Conservation (phyloP, 176 grass and related monocot genomes). For the Carex parvula region DNA sequence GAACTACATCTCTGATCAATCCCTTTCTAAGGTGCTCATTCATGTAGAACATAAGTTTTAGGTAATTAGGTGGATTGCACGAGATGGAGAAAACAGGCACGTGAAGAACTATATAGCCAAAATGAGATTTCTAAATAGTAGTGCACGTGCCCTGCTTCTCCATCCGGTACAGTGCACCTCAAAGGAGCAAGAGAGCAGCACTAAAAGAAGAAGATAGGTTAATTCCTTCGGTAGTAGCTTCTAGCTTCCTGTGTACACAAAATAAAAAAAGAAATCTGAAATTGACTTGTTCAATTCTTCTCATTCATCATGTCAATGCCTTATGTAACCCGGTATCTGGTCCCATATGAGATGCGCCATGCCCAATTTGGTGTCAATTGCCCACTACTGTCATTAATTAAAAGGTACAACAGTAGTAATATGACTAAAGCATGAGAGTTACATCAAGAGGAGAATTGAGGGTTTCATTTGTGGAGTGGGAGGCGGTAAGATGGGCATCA, state of each 20-base stretch:
- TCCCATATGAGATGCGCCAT: not conserved
- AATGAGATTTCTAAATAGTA: slow-evolving; percentile 11
- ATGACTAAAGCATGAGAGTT: not conserved
- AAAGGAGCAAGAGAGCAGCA: not conserved
- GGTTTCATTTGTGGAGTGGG: not conserved
- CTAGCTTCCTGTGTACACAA: not conserved
- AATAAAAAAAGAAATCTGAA: not conserved
- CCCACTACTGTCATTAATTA: not conserved
- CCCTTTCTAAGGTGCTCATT: not conserved
- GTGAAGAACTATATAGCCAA: slow-evolving; percentile 27
- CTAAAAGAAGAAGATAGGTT: not conserved
- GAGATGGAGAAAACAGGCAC: slow-evolving; percentile 36
- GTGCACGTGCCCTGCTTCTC: slow-evolving; percentile 51
- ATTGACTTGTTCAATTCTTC: not conserved
- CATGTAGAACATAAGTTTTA: not conserved
- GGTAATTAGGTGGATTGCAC: slow-evolving; percentile 30
- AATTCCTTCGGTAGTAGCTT: not conserved
- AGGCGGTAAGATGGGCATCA: no score
- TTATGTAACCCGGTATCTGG: not conserved
- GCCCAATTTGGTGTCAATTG: not conserved
- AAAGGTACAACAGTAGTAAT: not conserved
- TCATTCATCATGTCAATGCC: not conserved
- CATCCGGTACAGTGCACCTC: slow-evolving; percentile 33
- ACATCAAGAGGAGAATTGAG: not conserved
- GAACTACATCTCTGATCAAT: not conserved